Percentiles rank a stretch among this genome's conserved stretches.
Conservation (phyloP, 202 grass and related monocot genomes). For the Zoysia matrella region DNA sequence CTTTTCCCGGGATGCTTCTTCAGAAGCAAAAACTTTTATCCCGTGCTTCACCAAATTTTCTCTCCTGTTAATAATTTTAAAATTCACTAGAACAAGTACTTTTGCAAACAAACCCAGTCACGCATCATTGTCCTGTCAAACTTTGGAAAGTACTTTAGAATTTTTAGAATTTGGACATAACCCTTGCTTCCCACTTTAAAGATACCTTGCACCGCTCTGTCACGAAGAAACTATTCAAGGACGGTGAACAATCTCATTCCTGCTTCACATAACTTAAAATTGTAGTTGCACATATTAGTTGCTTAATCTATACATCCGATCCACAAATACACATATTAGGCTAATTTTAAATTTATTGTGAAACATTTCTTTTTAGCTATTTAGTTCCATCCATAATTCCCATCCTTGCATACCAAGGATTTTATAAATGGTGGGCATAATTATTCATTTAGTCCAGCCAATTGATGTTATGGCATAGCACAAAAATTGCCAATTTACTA, state of each 20-base stretch:
- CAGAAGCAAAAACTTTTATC: conserved; percentile 23
- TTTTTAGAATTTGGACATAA: conserved; percentile 11
- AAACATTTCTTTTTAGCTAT: not conserved
- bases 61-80: not conserved
- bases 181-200: conserved; percentile 2
- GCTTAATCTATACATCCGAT: not conserved
- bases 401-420: not conserved
- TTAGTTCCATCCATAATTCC: no score
- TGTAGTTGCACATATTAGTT: not conserved
- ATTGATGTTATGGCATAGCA: not conserved
- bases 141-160: not conserved
- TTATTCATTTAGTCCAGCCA: not conserved
- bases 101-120: not conserved
- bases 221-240: conserved; percentile 42
- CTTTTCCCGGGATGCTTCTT: conserved; percentile 1
- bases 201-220: not conserved
- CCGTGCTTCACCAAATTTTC: not conserved
- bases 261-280: not conserved
- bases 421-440: not conserved
- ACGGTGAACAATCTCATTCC: conserved; percentile 24
- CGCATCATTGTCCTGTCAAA: conserved; percentile 12
- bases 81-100: conserved; percentile 6
- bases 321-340: not conserved
- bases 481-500: not conserved
- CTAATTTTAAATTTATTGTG: not conserved